Conservation (phyloP, 306 rosid species). For the Prunus mira region DNA sequence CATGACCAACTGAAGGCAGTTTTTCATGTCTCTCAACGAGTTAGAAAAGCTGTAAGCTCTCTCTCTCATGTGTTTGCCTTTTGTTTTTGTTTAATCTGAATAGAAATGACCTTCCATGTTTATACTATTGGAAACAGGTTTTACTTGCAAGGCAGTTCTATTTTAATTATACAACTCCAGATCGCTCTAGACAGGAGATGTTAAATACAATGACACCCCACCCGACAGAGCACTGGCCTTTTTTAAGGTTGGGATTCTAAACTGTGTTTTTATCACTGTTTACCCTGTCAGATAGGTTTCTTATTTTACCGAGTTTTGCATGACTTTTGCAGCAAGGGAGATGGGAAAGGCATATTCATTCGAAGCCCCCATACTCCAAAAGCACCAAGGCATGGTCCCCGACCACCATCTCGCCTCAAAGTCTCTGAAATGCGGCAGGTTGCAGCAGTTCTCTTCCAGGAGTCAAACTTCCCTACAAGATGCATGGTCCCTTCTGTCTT, state of each 20-base stretch:
- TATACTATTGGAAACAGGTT: slow-evolving; percentile 41
- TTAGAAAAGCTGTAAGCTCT: slow-evolving; percentile 78
- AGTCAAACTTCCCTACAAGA: slow-evolving; percentile 62
- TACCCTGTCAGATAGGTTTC: not conserved
- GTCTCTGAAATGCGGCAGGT: slow-evolving; percentile 84
- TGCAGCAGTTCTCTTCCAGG: slow-evolving; percentile 91
- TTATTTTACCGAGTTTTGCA: not conserved
- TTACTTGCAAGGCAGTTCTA: slow-evolving; percentile 75
- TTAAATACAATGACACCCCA: slow-evolving; percentile 65
- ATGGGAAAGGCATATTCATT: slow-evolving; percentile 51
- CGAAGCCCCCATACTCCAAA: slow-evolving; percentile 81
- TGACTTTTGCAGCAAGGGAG: slow-evolving; percentile 56
- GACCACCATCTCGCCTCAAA: slow-evolving; percentile 90
- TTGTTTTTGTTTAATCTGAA: not conserved
- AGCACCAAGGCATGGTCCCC: slow-evolving; percentile 91
- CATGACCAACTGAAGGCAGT: slow-evolving; percentile 92
- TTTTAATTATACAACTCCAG: slow-evolving; percentile 92
- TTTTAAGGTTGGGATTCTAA: slow-evolving; percentile 41
- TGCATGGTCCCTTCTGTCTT: slow-evolving; percentile 71
- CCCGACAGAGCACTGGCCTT: slow-evolving; percentile 87
- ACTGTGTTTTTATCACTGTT: not conserved
- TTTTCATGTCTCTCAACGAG: slow-evolving; percentile 80
- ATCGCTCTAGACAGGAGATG: slow-evolving; percentile 81
- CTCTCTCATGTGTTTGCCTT: not conserved
- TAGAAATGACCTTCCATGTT: slow-evolving; percentile 5